Evolutionary conservation across 768 basidiomycete species (phyloP).

Genomic region (Galerina sulciceps): DNA sequence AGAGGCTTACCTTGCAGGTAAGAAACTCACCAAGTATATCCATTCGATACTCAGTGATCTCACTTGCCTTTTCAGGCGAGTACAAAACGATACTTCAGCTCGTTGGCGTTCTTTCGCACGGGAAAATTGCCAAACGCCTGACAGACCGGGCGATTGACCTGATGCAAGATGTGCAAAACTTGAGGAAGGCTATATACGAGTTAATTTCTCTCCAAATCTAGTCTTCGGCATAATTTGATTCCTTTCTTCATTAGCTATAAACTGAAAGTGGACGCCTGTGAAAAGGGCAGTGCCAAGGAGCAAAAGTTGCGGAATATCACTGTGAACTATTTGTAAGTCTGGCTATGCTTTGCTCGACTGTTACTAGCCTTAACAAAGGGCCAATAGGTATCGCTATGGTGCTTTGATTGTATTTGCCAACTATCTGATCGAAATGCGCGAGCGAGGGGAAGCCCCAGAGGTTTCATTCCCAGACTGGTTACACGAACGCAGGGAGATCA

Average conservation of each 20-base stretch:
- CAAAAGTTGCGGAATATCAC: conserved; percentile 74
- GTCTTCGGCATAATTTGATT: background rate
- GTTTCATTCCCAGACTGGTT: conserved; percentile 84
- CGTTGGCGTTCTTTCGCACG: conserved; percentile 88
- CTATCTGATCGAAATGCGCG: conserved; percentile 80
- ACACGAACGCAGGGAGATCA: conserved; percentile 82
- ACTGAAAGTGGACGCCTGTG: conserved; percentile 83
- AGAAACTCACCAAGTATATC: background rate
- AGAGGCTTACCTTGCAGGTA: conserved; percentile 87
- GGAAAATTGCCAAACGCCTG: conserved; percentile 90
- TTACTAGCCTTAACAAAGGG: conserved; percentile 7
- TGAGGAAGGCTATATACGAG: conserved; percentile 95
- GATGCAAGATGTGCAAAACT: conserved; percentile 97
- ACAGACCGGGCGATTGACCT: conserved; percentile 88
- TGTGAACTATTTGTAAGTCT: conserved; percentile 82
- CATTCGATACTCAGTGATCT: background rate
- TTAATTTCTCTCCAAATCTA: conserved; percentile 42
- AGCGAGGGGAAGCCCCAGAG: conserved; percentile 31
- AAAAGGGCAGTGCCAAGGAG: conserved; percentile 79
- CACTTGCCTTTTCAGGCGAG: conserved; percentile 62
- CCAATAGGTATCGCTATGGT: conserved; percentile 79
- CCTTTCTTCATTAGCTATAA: conserved; percentile 67
- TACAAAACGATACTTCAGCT: conserved; percentile 97
- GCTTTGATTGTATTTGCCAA: conserved; percentile 94
- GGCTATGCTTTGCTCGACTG: background rate